Base-by-base conservation (phyloP, 768 basidiomycete species). In the Lentinula boryana region DNA sequence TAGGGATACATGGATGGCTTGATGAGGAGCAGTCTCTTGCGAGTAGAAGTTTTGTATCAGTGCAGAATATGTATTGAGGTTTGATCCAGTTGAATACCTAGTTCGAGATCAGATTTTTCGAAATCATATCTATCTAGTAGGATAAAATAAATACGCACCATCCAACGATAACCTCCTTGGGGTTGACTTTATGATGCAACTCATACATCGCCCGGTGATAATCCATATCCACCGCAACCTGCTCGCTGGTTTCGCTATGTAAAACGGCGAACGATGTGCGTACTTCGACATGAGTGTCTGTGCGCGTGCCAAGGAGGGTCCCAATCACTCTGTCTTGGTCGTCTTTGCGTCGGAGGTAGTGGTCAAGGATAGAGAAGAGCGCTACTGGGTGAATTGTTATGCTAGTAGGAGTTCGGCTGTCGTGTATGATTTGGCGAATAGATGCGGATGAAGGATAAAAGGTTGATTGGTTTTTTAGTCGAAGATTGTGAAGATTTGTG, bases 21-120 rank as follows among this genome's bases (percentile, higher is more conserved):
- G 92, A 71, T 89, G 85, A 2, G 94, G 91, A 0, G 85, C 79
- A 5, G 93, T 93, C 74, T 98, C 94, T 80, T 91, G 87, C 43
- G 91, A 86, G 74, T 97, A 98, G 77, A 97, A 97, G 75, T 95
- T 94, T 80, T 98, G 96, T 70, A 98, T 95, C 66, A 98, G 83
- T 10, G 96, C 94, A 31, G 95, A 95, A 76, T 94, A 95, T 6
- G 92, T 93, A 76, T 95, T 95, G 60, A 98, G 81, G 65, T 85
- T 85, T 12, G 91, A 88, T 61, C 92, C 91, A 1, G 96, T 97
- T 23, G 94, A 93, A 75, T 94, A 95, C 93, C 93, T 94, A 38
- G 32, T 60, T 33, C 58, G 46, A 33, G 35, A 60, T 54, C 27
- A 31, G 4, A n/a, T 15, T 59, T 27, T 27, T 3, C 27, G 27